These are phyloP conservation scores for Spinacia oleracea DNA, from an alignment of 179 eudicot genomes.

Conservation along the genomic window DNA sequence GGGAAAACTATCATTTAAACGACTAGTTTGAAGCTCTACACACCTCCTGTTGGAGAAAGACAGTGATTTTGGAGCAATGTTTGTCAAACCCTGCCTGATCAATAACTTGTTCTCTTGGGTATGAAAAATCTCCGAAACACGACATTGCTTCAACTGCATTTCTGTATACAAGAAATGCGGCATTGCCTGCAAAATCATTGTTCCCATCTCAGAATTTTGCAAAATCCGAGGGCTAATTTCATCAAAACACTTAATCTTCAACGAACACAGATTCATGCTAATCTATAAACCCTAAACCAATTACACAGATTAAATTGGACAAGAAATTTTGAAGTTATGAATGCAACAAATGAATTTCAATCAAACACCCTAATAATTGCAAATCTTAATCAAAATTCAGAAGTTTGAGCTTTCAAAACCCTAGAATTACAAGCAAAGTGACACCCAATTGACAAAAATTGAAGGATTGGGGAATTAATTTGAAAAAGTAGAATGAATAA, in stretches of 20 bases:
- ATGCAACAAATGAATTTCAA: too few species aligned
- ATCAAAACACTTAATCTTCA: not conserved
- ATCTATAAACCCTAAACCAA: not conserved
- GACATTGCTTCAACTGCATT: slow-evolving; percentile 18
- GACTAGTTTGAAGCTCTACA: not conserved
- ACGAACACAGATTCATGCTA: not conserved
- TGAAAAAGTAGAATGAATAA: not conserved
- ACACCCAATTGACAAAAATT: not conserved
- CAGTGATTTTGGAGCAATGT: slow-evolving; percentile 12
- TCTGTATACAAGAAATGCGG: slow-evolving; percentile 14
- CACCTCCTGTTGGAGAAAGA: slow-evolving; percentile 32
- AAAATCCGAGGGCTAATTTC: not conserved
- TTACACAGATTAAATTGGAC: not conserved
- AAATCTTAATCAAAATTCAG: not conserved
- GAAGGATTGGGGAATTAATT: not conserved
- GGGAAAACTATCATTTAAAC: not conserved
- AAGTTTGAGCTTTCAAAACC: not conserved
- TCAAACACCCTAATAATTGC: not conserved
- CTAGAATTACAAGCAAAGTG: not conserved
- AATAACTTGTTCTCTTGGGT: slow-evolving; percentile 5
- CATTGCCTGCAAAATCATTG: slow-evolving; percentile 25
- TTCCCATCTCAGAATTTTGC: slow-evolving; percentile 1
- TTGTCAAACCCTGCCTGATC: slow-evolving; percentile 14
- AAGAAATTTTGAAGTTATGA: too few species aligned
- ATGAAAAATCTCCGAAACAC: slow-evolving; percentile 15